Evolutionary conservation across 305 asterid species (phyloP).

Genomic region (Salvia sclarea): DNA sequence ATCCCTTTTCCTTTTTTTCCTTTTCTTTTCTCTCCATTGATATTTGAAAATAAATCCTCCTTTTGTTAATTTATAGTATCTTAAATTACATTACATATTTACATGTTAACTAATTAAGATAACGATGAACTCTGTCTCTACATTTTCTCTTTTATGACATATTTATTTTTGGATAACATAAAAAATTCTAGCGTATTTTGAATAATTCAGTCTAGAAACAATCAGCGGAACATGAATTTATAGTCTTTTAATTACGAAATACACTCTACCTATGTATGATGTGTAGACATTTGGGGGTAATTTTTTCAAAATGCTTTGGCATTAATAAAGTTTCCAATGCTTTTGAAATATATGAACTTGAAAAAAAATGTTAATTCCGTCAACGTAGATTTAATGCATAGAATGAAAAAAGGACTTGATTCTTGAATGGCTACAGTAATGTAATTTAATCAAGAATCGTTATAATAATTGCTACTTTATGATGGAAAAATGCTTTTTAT

Average conservation of each 20-base stretch:
- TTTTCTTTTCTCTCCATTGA: too few relatives aligned
- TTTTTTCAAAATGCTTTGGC: not conserved
- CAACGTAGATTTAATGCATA: not conserved
- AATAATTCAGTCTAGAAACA: not conserved
- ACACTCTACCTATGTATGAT: not conserved
- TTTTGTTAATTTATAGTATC: too few relatives aligned
- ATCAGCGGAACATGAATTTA: not conserved
- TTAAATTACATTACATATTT: too few relatives aligned
- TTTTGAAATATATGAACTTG: not conserved
- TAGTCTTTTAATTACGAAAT: too few relatives aligned
- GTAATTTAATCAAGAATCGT: not conserved
- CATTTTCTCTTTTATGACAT: too few relatives aligned
- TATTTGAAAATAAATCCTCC: too few relatives aligned
- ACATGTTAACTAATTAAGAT: too few relatives aligned
- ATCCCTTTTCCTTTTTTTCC: too few relatives aligned
- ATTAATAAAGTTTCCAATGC: not conserved
- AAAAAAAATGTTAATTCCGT: not conserved
- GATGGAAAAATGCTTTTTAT: not conserved
- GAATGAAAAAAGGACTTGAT: not conserved
- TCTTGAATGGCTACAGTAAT: not conserved
- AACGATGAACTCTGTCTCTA: too few relatives aligned
- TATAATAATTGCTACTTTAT: constrained; percentile 17
- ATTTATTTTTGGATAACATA: too few relatives aligned
- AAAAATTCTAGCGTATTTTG: not conserved
- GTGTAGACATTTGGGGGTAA: not conserved